Evolutionary conservation across 768 basidiomycete species (phyloP), one percentile per base, ranked within the genome.

Genomic region (Boletus rubropictus): DNA sequence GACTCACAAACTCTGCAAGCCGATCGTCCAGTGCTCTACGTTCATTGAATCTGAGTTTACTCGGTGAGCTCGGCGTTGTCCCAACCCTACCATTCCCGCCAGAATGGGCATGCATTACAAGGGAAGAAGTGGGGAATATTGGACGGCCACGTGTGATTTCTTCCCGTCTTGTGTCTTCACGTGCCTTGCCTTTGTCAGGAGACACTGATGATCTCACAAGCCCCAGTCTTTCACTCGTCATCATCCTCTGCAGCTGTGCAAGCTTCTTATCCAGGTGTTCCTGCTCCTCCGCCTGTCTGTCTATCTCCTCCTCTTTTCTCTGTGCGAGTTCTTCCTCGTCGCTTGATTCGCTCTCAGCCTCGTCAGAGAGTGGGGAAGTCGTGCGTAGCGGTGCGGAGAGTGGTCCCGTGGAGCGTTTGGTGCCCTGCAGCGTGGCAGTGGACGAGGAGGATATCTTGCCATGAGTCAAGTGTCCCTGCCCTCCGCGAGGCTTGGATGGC

Each of bases 211-310:
- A 71, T 12, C 62, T 57, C 41, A 89, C 82, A 17, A 92, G 73
- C 1, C 89, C 89, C 18, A 91, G 60, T 18, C 76, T 70, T 39
- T 89, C 87, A 49, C 74, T 81, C 1, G 83, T 88, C 70, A 91
- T 84, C 74, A 84, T 79, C 43, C 62, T 73, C 59, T 87, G 78
- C 17, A 91, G 69, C 27, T 84, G 78, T 39, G 75, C 72, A 10
- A 91, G 72, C 60, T 87, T 89, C 50, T 74, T 75, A 42, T 81
- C 78, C 34, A 89, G 61, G 1, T 77, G 70, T 42, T 85, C 81
- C 53, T 82, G 81, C 50, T 86, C 81, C 60, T 89, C 86, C 24
- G 74, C 72, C 46, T 66, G 73, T 41, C 81, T 70, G 41, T 86
- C 84, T 4, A 76, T 78, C 56, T 89, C 86, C 53, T 89, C 87